phyloP scores from a whole-genome alignment of 805 yeast genomes.

The Kregervanrija fluxuum region DNA sequence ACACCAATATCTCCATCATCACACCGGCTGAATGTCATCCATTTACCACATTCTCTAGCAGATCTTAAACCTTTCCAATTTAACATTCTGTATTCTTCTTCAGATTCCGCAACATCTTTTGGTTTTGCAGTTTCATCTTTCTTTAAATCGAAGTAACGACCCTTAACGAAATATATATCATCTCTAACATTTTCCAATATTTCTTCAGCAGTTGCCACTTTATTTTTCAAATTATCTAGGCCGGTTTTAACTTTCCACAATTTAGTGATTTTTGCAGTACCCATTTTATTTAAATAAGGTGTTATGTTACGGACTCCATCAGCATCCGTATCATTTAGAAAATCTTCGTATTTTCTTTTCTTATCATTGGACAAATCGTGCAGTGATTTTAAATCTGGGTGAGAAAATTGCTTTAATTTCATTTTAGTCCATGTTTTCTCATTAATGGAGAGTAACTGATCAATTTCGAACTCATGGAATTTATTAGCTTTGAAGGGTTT shows the following conservation, averaged over 20 bases:
- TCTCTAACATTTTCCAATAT: conserved; percentile 21
- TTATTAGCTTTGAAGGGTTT: conserved; percentile 1
- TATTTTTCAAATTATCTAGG: conserved; percentile 10
- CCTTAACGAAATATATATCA: conserved; percentile 22
- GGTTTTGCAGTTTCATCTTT: background rate
- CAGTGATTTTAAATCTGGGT: conserved; percentile 15
- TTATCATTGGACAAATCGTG: conserved; percentile 9
- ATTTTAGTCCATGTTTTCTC: conserved; percentile 23
- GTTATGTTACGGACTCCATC: conserved; percentile 10
- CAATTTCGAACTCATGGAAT: conserved; percentile 5
- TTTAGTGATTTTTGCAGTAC: conserved; percentile 23
- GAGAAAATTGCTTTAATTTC: conserved; percentile 24
- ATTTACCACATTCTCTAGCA: conserved; percentile 13
- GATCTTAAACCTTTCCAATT: conserved; percentile 23
- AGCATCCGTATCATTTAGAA: conserved; percentile 7
- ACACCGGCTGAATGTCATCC: conserved; percentile 12
- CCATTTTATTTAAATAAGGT: conserved; percentile 20
- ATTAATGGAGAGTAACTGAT: conserved; percentile 14
- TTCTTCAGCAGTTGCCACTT: conserved; percentile 9
- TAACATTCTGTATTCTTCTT: conserved; percentile 12
- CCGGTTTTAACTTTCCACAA: conserved; percentile 24
- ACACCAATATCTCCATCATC: conserved; percentile 2
- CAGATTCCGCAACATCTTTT: conserved; percentile 3
- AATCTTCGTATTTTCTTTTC: conserved; percentile 20
- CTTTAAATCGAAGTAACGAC: conserved; percentile 11